Percentiles rank a stretch among this genome's conserved stretches.
phyloP scores from a whole-genome alignment of 2,329 filamentous ascomycete species.

The Malbranchea zuffiana region DNA sequence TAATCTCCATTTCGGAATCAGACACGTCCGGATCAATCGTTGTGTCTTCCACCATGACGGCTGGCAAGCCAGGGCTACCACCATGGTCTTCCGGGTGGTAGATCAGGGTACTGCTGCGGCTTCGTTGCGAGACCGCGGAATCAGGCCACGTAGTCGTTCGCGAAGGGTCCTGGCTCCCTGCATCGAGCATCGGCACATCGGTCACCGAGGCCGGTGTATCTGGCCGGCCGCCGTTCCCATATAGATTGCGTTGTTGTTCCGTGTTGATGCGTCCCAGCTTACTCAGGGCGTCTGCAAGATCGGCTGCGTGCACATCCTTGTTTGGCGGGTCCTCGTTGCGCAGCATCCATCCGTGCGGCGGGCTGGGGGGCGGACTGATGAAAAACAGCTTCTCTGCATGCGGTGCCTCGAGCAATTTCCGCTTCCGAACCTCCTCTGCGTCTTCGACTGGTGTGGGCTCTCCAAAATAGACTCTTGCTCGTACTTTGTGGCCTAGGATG shows the following conservation, averaged over 20 bases:
- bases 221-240: conserved; percentile 26
- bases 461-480: conserved; percentile 40
- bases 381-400: conserved; percentile 54
- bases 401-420: conserved; percentile 44
- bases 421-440: conserved; percentile 22
- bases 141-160: conserved; percentile 24
- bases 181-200: conserved; percentile 9
- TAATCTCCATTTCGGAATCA: conserved; percentile 35
- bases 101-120: conserved; percentile 49
- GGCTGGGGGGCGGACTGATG: conserved; percentile 53
- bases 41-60: conserved; percentile 54
- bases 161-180: conserved; percentile 2
- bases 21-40: conserved; percentile 35
- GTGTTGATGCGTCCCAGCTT: conserved; percentile 38
- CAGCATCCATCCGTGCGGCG: conserved; percentile 55
- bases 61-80: conserved; percentile 47
- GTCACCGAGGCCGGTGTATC: conserved; percentile 12
- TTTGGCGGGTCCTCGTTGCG: conserved; percentile 54
- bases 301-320: conserved; percentile 53
- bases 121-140: conserved; percentile 24
- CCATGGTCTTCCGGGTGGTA: conserved; percentile 54
- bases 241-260: no score
- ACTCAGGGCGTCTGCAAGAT: conserved; percentile 47
- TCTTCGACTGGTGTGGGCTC: conserved; percentile 35
- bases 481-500: conserved; percentile 24